A percentile compares a stretch with the other conserved stretches of the same genome.
Conservation (phyloP, 805 yeast species). For the Kodamaea restingae region DNA sequence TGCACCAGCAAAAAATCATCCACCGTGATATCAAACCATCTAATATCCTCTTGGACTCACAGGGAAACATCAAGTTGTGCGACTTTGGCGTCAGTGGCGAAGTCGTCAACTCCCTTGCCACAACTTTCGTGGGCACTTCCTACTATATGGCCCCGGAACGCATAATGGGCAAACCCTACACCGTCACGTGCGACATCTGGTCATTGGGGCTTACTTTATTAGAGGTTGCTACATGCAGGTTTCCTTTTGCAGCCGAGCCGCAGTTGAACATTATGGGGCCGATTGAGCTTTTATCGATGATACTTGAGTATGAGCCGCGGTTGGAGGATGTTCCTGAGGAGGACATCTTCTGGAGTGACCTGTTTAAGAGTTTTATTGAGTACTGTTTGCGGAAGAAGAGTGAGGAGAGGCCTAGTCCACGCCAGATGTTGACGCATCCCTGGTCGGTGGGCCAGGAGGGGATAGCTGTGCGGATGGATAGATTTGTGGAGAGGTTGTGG, state of each 20-base stretch:
- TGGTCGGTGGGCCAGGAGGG: conserved; percentile 81
- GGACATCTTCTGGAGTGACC: conserved; percentile 74
- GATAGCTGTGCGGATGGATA: conserved; percentile 78
- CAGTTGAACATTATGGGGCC: conserved; percentile 50
- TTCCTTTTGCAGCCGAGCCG: conserved; percentile 57
- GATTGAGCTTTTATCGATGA: conserved; percentile 77
- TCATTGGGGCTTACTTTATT: conserved; percentile 86
- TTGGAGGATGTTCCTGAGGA: conserved; percentile 72
- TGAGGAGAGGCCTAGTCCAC: conserved; percentile 80
- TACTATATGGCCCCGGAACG: conserved; percentile 99
- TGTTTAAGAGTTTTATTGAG: conserved; percentile 77
- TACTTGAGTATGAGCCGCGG: conserved; percentile 77
- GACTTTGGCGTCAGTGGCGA: conserved; percentile 98
- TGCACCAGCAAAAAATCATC: conserved; percentile 82
- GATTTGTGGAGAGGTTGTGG: conserved; percentile 77
- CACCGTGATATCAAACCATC: conserved; percentile 97
- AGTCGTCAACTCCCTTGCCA: conserved; percentile 90
- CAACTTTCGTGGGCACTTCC: conserved; percentile 96
- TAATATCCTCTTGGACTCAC: conserved; percentile 69
- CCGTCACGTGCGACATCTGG: conserved; percentile 96
- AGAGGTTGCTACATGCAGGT: conserved; percentile 90
- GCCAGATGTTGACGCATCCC: conserved; percentile 91
- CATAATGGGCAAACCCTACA: conserved; percentile 91
- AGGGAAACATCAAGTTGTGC: conserved; percentile 86
- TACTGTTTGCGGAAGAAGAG: conserved; percentile 81